A percentile compares a stretch with the other conserved stretches of the same genome.
These are phyloP conservation scores for Apiospora koreana DNA, from an alignment of 2,329 filamentous ascomycete species.

Conservation along the genomic window DNA sequence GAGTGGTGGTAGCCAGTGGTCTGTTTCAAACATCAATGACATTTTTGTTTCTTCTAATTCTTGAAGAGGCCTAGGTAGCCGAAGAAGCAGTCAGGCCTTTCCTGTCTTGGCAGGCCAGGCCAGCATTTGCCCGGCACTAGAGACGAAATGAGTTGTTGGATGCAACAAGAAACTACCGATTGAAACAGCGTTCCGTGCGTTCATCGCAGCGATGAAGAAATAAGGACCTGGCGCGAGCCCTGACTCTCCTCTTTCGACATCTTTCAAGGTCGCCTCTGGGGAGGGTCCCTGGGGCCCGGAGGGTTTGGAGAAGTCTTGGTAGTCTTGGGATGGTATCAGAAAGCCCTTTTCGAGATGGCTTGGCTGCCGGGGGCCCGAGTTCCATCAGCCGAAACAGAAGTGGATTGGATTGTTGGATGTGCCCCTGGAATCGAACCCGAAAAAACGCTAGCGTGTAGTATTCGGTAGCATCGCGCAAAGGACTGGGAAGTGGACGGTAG, in stretches of 20 bases:
- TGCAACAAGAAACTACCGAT: constrained; percentile 3
- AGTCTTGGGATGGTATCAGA: constrained; percentile 12
- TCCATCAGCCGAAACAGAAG: constrained; percentile 10
- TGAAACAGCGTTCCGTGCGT: constrained; percentile 12
- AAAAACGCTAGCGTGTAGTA: not conserved
- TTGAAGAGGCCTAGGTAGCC: not conserved
- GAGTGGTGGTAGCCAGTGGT: not conserved
- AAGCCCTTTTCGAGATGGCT: constrained; percentile 5
- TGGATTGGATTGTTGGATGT: not conserved
- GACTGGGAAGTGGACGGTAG: not conserved
- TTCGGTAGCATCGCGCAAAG: not conserved
- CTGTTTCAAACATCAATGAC: constrained; percentile 2
- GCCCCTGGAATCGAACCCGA: not conserved
- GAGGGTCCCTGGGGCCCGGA: not conserved
- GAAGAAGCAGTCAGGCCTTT: not conserved
- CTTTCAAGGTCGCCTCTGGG: not conserved
- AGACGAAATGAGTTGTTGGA: not conserved
- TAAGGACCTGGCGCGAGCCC: not conserved
- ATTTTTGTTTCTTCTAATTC: not conserved
- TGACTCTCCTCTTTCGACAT: not conserved
- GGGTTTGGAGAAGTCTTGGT: constrained; percentile 8
- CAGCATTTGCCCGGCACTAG: not conserved
- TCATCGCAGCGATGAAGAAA: not conserved
- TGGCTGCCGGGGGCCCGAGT: constrained; percentile 5
- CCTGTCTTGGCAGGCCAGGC: constrained; percentile 3